phyloP scores from a whole-genome alignment of 805 yeast genomes.

The Kodamaea sagamina region DNA sequence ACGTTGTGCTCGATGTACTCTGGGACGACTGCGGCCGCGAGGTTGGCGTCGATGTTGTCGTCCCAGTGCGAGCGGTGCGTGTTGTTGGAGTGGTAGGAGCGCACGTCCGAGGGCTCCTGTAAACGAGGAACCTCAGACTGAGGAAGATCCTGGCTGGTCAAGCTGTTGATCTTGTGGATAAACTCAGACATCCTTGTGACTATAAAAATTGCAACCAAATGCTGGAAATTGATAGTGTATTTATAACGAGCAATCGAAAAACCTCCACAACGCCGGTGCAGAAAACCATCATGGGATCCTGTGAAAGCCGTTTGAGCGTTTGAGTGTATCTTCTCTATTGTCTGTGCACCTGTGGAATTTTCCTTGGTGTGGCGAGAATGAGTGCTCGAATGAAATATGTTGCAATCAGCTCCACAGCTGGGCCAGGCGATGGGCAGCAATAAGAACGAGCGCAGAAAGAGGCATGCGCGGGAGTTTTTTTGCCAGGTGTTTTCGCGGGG shows the following conservation, averaged over 20 bases:
- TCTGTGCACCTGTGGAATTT: not conserved
- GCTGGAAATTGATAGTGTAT: conserved; percentile 3
- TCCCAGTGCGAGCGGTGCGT: conserved; percentile 19
- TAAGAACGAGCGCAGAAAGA: too few species aligned
- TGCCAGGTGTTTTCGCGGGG: too few species aligned
- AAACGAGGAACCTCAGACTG: conserved; percentile 27
- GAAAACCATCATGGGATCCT: not conserved
- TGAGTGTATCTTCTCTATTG: not conserved
- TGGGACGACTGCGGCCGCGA: conserved; percentile 29
- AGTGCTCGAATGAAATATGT: not conserved
- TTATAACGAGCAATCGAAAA: not conserved
- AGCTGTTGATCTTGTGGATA: conserved; percentile 12
- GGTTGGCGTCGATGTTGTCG: conserved; percentile 11
- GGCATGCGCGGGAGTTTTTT: too few species aligned
- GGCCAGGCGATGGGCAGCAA: too few species aligned
- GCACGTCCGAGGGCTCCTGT: conserved; percentile 18
- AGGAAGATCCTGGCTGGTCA: conserved; percentile 16
- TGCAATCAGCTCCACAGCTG: conserved; percentile 9
- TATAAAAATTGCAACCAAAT: conserved; percentile 2
- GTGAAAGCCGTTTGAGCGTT: conserved; percentile 7
- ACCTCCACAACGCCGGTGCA: not conserved
- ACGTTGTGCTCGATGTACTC: conserved; percentile 38
- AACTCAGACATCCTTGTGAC: conserved; percentile 16
- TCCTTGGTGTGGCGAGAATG: conserved; percentile 7
- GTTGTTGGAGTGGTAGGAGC: conserved; percentile 11